A percentile compares a stretch with the other conserved stretches of the same genome.
Evolutionary conservation across 2,329 filamentous ascomycete genomes (phyloP).

Genomic region (Dothiorella sarmentorum): DNA sequence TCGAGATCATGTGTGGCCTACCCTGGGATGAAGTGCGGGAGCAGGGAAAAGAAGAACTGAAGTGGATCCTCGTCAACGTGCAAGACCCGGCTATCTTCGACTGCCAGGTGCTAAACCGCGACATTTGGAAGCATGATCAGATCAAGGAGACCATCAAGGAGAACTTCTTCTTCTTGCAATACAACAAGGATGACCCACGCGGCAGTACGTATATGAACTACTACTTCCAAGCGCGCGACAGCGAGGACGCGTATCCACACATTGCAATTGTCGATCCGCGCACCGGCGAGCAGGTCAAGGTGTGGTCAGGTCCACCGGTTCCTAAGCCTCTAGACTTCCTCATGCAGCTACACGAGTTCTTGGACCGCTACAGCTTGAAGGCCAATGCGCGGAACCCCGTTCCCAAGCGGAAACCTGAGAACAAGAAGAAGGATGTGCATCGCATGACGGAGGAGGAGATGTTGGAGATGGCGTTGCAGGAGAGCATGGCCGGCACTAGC

Average conservation of each 20-base stretch:
- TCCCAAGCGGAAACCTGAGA: conserved; percentile 69
- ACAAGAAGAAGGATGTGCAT: conserved; percentile 70
- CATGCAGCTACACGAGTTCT: conserved; percentile 87
- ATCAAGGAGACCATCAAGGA: conserved; percentile 79
- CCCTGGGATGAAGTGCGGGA: conserved; percentile 83
- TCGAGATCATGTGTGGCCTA: conserved; percentile 77
- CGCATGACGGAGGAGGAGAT: conserved; percentile 97
- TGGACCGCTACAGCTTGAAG: conserved; percentile 93
- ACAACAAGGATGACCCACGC: conserved; percentile 76
- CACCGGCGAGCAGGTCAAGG: conserved; percentile 95
- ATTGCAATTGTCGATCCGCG: conserved; percentile 93
- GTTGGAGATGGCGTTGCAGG: conserved; percentile 88
- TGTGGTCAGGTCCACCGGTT: conserved; percentile 84
- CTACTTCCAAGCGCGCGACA: conserved; percentile 79
- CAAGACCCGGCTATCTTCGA: conserved; percentile 92
- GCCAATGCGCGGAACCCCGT: conserved; percentile 90
- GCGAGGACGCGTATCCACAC: conserved; percentile 88
- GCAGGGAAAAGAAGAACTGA: conserved; percentile 80
- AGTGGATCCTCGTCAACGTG: conserved; percentile 94
- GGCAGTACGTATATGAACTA: conserved; percentile 82
- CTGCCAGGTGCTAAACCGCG: conserved; percentile 89
- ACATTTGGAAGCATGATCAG: conserved; percentile 87
- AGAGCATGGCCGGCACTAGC: conserved; percentile 66
- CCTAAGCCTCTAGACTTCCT: conserved; percentile 76
- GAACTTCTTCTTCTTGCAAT: conserved; percentile 95